Evolutionary conservation across 2,329 filamentous ascomycete species (phyloP), one percentile per base, ranked within the genome.

Genomic region (Diaporthe aspalathi): DNA sequence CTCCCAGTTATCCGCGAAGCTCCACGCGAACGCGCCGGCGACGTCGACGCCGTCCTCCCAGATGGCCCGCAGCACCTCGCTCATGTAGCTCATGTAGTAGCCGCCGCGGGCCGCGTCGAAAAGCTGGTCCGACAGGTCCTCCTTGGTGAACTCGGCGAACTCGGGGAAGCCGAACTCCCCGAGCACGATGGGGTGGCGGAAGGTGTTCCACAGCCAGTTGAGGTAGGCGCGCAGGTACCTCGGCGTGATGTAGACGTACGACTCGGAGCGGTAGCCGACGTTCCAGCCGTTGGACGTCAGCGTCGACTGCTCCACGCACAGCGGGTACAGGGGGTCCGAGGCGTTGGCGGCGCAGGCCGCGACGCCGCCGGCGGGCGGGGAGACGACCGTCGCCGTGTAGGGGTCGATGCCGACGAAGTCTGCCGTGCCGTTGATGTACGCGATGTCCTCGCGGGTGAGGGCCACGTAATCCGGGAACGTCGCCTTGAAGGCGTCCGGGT

Each of bases 171-270:
- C 89, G 73, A 90, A 90, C 75, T 91, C 88, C 8, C 84, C 83
- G 6, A 90, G 79, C 27, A 81, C 80, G 9, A 87, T 80, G 0
- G 86, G 85, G 0, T 78, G 76, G 40, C 79, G 83, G 81, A 86
- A 91, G 0, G 86, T 90, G 77, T 90, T 90, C 82, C 85, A 88
- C 2, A 91, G 79, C 75, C 90, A 91, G 74, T 82, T 85, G 5
- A 89, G 81, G 73, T 87, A 86, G 67, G 81, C 83, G 67, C 87
- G 83, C n/a, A 91, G 83, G 74, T 89, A 90, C 2, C 82, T 83
- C 0, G 89, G 89, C 0, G 89, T 87, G 43, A 87, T 85, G 78
- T 90, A 89, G n/a, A 87, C 84, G 75, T 89, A 89, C 2, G 82
- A 82, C 43, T 88, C 80, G 2, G 86, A 88, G 16, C 83, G 81